Percentiles rank a stretch among this genome's conserved stretches.
phyloP scores from a whole-genome alignment of 169 alveolate genomes.

The Miamiensis avidus region DNA sequence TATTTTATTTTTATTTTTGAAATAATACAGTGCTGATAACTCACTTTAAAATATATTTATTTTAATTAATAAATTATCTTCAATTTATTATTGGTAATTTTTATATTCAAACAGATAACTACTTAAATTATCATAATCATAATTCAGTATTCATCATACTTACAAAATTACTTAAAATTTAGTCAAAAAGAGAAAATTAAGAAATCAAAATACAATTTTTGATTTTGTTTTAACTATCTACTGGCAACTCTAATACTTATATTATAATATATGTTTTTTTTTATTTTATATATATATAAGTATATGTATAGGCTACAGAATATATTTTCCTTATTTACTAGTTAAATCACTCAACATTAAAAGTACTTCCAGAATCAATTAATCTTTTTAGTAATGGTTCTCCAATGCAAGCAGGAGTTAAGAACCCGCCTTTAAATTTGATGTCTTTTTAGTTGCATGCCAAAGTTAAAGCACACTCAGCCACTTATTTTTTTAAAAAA shows the following conservation, averaged over 20 bases:
- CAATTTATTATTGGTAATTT: background rate
- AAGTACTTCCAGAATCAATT: background rate
- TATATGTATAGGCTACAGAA: too few relatives aligned
- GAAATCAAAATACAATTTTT: background rate
- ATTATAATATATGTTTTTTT: too few relatives aligned
- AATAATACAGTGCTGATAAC: background rate
- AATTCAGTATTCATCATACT: background rate
- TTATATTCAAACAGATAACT: too few relatives aligned
- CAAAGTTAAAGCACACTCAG: background rate
- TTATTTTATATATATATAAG: too few relatives aligned
- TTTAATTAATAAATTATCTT: too few relatives aligned
- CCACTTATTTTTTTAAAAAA: background rate
- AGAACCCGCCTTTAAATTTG: background rate
- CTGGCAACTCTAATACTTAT: background rate
- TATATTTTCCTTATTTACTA: too few relatives aligned
- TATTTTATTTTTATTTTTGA: background rate
- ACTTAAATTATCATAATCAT: too few relatives aligned
- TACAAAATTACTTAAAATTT: too few relatives aligned
- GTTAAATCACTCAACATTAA: background rate
- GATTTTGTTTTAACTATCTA: too few relatives aligned
- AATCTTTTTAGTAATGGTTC: background rate
- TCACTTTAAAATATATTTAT: background rate
- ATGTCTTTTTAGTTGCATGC: too few relatives aligned
- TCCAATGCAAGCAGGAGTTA: background rate
- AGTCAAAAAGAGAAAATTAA: too few relatives aligned